Base-by-base conservation (phyloP, 2,329 filamentous ascomycete species). In the Ascochyta viciae-villosae region DNA sequence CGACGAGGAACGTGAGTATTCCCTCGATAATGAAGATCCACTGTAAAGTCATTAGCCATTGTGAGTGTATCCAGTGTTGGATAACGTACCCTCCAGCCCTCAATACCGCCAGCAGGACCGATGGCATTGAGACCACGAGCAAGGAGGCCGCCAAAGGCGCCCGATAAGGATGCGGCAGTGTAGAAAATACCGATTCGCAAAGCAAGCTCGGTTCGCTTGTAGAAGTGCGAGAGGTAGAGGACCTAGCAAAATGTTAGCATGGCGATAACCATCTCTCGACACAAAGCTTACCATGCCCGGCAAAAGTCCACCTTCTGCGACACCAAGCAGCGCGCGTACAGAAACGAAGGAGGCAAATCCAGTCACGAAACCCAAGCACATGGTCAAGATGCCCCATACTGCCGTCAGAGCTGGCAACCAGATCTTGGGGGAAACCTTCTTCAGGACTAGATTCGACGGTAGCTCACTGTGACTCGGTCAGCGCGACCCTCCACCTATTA, bases 181-280 rank as follows among this genome's bases (percentile, higher is more conserved):
- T 89, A 90, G 65, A 90, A 89, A 6, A 89, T 76, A 27, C 86
- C 87, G 45, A 90, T 87, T 4, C 87, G 79, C 34, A 88, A 71
- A 0, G 85, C 85, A 58, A 89, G 76, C 60, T 89, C 85, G 1
- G 81, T 77, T 19, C 86, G 78, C 16, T 80, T 83, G 64, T 89
- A 87, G 60, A 89, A 82, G 6, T 81, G 79, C 0, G 86, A 87
- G 12, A 90, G 79, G 64, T 90, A 90, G 1, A 90, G 75, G 1
- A 66, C 64, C 64, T 66, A 13, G 22, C 1, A 16, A 7, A 3
- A 9, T 1, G 40, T 64, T 23, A 62, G 33, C 22, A 31, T 6
- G 9, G 29, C 15, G 29, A 4, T 4, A 31, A 1, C 12, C 29
- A 31, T 31, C 4, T 29, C 13, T 15, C 2, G 3, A 16, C 8